Evolutionary conservation across 2,329 filamentous ascomycete genomes (phyloP), one percentile per base, ranked within the genome.

Genomic region (Calonectria leucothoes): DNA sequence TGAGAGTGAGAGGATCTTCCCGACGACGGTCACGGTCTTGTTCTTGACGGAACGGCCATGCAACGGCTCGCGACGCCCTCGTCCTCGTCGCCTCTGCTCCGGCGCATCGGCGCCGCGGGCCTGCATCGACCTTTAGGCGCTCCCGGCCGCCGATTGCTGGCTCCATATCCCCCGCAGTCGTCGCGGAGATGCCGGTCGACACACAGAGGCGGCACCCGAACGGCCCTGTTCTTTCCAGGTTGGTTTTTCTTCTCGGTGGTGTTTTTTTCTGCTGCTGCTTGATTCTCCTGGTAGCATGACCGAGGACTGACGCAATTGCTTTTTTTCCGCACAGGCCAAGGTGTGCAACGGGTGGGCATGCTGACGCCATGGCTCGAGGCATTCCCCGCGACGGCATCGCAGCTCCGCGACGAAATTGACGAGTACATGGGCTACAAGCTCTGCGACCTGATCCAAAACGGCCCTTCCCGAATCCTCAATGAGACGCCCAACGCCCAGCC

Each of bases 311-410:
- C 51, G 29, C 35, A 49, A 23, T 49, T 29, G 55, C 12, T 29
- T 15, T 20, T 12, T 33, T 31, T n/a, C n/a, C n/a, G 27, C 45
- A 3, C 81, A 96, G 95, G 95, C 79, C 95, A 98, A 86, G 95
- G 95, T 78, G 95, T 97, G 23, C 95, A 98, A 83, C 93, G 94
- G 82, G 94, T 97, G 66, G 95, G 94, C 84, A 98, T 98, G 95
- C 89, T 94, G 71, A 91, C 89, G 39, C 93, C 95, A 55, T 98
- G 96, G 95, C 88, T 97, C 78, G 91, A 95, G 80, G 93, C 93
- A 72, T 98, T 98, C 83, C 96, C 96, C 15, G 84, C 86, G 68
- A 97, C 94, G 33, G 93, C 94, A 31, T 89, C 89, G 52, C 91
- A 91, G n/a, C 90, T 98, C 68, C 86, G 98, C 75, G 92, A 98